phyloP scores from a whole-genome alignment of 1,284 basidiomycete species.

The Pholiota adiposa region DNA sequence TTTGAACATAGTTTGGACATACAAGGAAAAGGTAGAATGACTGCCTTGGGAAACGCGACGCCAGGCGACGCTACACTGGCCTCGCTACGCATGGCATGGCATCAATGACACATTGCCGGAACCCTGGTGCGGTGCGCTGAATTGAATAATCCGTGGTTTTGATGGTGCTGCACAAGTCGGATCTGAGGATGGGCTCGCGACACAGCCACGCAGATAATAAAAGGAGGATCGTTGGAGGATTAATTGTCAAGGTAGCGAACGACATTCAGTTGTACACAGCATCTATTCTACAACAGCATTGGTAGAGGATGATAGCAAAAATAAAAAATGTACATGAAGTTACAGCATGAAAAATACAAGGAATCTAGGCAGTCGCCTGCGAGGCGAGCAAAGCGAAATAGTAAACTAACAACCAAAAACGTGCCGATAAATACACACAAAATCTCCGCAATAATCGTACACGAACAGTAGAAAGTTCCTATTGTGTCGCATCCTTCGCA shows the following conservation, averaged over 20 bases:
- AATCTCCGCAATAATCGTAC: no score
- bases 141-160: neutral
- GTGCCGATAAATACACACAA: no score
- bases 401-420: neutral
- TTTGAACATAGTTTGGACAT: neutral
- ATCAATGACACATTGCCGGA: neutral
- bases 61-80: no score
- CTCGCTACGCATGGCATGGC: neutral
- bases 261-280: neutral
- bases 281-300: neutral
- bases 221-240: no score
- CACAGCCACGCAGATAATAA: neutral
- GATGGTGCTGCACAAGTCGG: neutral
- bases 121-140: neutral
- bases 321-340: neutral
- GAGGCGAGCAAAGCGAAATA: neutral
- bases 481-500: no score
- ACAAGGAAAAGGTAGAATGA: neutral
- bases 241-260: neutral
- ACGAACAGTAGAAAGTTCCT: no score
- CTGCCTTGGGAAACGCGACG: neutral
- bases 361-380: neutral
- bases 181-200: neutral
- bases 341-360: neutral
- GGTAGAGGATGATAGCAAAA: no score